Percentiles rank a stretch among this genome's conserved stretches.
phyloP scores from a whole-genome alignment of 495 filamentous ascomycete genomes.

The Filosporella fistucella region DNA sequence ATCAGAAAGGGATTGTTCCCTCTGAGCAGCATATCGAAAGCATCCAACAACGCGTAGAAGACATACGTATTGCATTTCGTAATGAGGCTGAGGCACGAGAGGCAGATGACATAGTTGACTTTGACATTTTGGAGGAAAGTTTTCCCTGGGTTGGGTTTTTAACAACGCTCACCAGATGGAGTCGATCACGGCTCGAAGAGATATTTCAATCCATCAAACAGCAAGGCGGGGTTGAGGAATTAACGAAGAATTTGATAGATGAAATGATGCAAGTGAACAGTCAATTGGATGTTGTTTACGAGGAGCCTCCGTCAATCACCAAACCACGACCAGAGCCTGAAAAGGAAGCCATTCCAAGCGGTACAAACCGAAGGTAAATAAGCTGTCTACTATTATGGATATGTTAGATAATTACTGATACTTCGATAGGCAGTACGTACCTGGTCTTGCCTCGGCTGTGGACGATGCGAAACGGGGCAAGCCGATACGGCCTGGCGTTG shows the following conservation, averaged over 20 bases:
- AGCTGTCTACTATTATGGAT: no score
- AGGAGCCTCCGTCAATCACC: constrained; percentile 1
- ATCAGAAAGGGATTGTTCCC: constrained; percentile 1
- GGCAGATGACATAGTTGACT: constrained; percentile 23
- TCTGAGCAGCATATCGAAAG: constrained; percentile 4
- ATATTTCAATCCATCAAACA: constrained; percentile 17
- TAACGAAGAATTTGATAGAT: constrained; percentile 15
- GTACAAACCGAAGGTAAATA: no score
- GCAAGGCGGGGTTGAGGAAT: constrained; percentile 24
- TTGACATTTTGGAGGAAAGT: constrained; percentile 25
- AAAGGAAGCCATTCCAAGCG: no score
- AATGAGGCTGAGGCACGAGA: constrained; percentile 12
- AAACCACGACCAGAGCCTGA: not conserved
- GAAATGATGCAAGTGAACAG: constrained; percentile 9
- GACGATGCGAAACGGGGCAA: no score
- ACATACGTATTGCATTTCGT: constrained; percentile 25
- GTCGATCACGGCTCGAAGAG: constrained; percentile 22
- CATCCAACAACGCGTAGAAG: constrained; percentile 21
- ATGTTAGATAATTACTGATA: no score
- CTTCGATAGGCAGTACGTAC: no score
- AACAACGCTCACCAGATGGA: constrained; percentile 20
- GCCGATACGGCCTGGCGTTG: no score
- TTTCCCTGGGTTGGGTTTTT: constrained; percentile 31
- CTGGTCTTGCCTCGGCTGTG: no score
- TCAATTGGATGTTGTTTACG: constrained; percentile 10